Conservation (phyloP, 2,329 filamentous ascomycete genomes). For the Huntiella moniliformis region DNA sequence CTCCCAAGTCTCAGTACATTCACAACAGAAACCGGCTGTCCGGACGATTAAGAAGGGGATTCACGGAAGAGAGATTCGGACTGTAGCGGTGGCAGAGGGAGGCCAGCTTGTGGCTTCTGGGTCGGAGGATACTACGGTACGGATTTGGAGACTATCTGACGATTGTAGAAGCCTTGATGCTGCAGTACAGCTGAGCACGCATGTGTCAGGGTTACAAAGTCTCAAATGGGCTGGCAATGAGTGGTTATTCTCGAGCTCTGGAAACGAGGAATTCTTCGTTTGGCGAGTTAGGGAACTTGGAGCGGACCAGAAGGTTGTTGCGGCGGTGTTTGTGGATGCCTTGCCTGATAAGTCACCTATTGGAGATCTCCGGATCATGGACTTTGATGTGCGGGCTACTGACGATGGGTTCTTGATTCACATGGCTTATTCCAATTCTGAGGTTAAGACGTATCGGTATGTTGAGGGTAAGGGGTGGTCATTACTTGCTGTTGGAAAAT, state of each 20-base stretch:
- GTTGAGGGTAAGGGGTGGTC: constrained; percentile 23
- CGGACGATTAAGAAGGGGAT: constrained; percentile 33
- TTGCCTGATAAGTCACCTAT: constrained; percentile 31
- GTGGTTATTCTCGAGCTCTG: constrained; percentile 70
- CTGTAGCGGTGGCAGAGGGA: constrained; percentile 17
- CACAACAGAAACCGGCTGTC: constrained; percentile 18
- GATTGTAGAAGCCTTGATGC: neutral
- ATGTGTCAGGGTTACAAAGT: constrained; percentile 68
- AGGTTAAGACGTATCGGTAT: constrained; percentile 42
- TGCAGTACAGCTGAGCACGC: constrained; percentile 46
- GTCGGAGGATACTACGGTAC: constrained; percentile 56
- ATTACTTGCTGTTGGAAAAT: constrained; percentile 34
- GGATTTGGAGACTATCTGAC: constrained; percentile 42
- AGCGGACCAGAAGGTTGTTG: constrained; percentile 29
- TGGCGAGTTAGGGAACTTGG: constrained; percentile 49
- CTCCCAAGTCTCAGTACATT: constrained; percentile 30
- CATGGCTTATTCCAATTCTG: constrained; percentile 71
- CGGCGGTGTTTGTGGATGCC: constrained; percentile 36
- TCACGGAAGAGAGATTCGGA: constrained; percentile 72
- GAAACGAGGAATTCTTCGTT: constrained; percentile 73
- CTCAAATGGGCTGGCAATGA: constrained; percentile 54
- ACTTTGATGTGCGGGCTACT: constrained; percentile 42
- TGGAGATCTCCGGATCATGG: constrained; percentile 61
- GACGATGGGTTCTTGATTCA: constrained; percentile 36
- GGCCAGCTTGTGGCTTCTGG: constrained; percentile 37